phyloP scores from a whole-genome alignment of 441 rosid species.

The Euphorbia celastroides region DNA sequence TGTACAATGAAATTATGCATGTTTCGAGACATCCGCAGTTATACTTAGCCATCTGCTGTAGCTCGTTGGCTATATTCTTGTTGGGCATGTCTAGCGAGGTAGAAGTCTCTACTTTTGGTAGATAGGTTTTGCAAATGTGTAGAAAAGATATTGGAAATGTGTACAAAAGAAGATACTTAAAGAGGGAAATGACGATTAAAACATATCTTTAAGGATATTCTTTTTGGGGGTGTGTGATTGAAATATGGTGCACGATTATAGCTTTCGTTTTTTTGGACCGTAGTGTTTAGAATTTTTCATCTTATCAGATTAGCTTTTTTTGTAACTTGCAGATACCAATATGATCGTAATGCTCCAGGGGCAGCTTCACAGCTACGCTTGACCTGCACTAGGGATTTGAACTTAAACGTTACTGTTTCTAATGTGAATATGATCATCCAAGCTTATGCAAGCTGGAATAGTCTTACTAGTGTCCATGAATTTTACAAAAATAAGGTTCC shows the following conservation, averaged over 20 bases:
- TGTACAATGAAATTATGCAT: too few species aligned
- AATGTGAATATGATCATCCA: conserved; percentile 90
- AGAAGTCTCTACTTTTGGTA: neutral
- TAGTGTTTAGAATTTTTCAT: neutral
- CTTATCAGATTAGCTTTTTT: conserved; percentile 6
- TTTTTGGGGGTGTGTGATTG: neutral
- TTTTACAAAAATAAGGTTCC: conserved; percentile 36
- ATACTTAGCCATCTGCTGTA: neutral
- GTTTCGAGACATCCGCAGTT: neutral
- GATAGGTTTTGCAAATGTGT: neutral
- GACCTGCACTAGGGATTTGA: conserved; percentile 69
- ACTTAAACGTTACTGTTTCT: conserved; percentile 79
- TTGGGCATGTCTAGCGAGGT: neutral
- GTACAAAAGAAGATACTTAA: too few species aligned
- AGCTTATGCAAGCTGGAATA: conserved; percentile 98
- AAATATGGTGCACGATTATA: neutral
- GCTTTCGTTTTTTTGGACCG: neutral
- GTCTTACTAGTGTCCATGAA: conserved; percentile 55
- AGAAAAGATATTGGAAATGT: too few species aligned
- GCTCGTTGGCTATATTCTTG: neutral
- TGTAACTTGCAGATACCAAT: conserved; percentile 65
- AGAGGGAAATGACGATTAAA: too few species aligned
- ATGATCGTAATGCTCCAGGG: conserved; percentile 66
- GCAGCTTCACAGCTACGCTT: conserved; percentile 85
- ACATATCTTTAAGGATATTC: neutral